Base-by-base conservation (phyloP, 2,329 filamentous ascomycete genomes). In the Pestalotiopsis sp. region DNA sequence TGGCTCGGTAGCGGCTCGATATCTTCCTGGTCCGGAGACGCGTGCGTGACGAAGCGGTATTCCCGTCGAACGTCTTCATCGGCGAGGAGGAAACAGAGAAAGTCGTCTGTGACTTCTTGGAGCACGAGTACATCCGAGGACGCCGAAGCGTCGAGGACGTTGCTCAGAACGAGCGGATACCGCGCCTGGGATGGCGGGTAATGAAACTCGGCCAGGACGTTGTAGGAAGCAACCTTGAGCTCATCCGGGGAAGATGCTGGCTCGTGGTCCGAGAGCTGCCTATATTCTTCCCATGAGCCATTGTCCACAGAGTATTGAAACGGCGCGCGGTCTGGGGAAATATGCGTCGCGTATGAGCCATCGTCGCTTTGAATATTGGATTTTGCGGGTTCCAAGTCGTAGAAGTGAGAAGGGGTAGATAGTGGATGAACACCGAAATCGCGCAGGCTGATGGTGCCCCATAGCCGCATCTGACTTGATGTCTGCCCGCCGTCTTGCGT, bases 61-160 rank as follows among this genome's bases (percentile, higher is more conserved):
- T 76, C 78, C 12, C 77, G 71, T 36, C 82, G 82, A 27, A 92
- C 80, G 2, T 78, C 73, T 2, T 78, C 69, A 67, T 87, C 76
- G 2, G 75, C 73, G 1, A 92, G 84, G 0, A 92, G 79, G 68
- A 83, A 84, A 0, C 83, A 82, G 0, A 92, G 82, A 69, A 92
- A 91, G 56, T 87, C 83, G 70, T 92, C 89, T 0, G 89, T 90
- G 1, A 92, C 87, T 77, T 92, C 90, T 75, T 92, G 85, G 4
- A 92, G 81, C 3, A 87, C 79, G 9, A 88, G 71, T 3, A 87
- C 77, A 68, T 88, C 85, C 7, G 86, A 80, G 0, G 74, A 68
- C 3, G 84, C 84, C 7, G 78, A 75, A 4, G 75, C 67, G 0
- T 82, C 81, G 4, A 87, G 73, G 2, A 88, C 76, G 67, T 82